Evolutionary conservation across 148 eudicot species (phyloP).

Genomic region (Tetragonia tetragonoides): DNA sequence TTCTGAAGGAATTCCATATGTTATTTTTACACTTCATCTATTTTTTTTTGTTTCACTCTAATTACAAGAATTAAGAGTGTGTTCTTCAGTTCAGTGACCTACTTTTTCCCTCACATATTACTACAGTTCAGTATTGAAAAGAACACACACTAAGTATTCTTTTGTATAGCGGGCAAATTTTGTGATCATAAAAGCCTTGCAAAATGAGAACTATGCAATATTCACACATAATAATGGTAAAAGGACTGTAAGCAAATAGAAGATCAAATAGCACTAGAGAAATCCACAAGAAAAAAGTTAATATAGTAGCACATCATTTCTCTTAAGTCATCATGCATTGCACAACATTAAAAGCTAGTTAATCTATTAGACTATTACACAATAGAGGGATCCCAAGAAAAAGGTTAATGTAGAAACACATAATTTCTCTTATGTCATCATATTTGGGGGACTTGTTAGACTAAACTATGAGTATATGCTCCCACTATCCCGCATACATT

Average conservation of each 20-base stretch:
- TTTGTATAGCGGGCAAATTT: neutral
- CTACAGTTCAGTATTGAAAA: too few species aligned
- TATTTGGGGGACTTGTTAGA: constrained; percentile 5
- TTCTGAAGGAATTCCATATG: too few species aligned
- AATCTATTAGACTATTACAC: neutral
- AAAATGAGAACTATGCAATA: too few species aligned
- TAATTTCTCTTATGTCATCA: constrained; percentile 10
- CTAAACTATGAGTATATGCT: constrained; percentile 8
- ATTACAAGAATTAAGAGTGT: neutral
- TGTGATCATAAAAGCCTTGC: neutral
- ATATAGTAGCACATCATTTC: too few species aligned
- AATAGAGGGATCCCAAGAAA: neutral
- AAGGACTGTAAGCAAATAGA: too few species aligned
- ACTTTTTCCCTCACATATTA: too few species aligned
- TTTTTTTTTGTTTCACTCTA: neutral
- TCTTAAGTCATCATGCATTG: too few species aligned
- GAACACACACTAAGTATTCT: too few species aligned
- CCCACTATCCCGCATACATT: constrained; percentile 8
- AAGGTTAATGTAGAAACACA: constrained; percentile 4
- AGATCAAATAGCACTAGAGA: too few species aligned
- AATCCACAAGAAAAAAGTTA: too few species aligned
- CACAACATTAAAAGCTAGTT: neutral
- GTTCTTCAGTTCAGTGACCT: neutral
- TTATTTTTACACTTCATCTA: too few species aligned
- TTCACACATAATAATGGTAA: too few species aligned